Evolutionary conservation across 148 eudicot genomes (phyloP).

Genomic region (Rhododendron ferrugineum): DNA sequence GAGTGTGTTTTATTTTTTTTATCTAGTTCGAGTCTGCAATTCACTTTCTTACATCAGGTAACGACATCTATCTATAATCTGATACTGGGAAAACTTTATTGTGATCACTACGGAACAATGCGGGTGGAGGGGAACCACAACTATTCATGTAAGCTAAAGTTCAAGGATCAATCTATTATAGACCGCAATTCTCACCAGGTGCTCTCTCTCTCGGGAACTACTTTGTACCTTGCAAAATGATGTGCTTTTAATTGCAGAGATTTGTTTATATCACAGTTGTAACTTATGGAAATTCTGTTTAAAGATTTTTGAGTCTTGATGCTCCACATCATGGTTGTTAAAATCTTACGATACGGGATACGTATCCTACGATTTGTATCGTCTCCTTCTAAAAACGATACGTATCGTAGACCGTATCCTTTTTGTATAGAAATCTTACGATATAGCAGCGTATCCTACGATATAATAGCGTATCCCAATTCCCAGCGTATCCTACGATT

Average conservation of each 20-base stretch:
- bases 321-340: too few species aligned
- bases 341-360: too few species aligned
- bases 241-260: background rate
- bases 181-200: conserved; percentile 96
- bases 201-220: background rate
- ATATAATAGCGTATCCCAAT: too few species aligned
- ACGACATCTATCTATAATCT: conserved; percentile 91
- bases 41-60: conserved; percentile 38
- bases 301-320: background rate
- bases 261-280: background rate
- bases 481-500: too few species aligned
- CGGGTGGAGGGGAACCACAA: conserved; percentile 66
- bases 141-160: conserved; percentile 69
- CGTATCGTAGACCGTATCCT: too few species aligned
- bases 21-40: background rate
- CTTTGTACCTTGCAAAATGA: background rate
- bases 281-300: background rate
- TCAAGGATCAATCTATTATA: conserved; percentile 89
- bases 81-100: conserved; percentile 77
- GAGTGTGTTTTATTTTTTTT: background rate
- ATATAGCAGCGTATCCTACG: too few species aligned
- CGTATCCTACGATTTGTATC: too few species aligned
- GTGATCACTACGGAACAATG: conserved; percentile 95
- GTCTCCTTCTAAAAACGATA: too few species aligned
- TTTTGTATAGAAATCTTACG: too few species aligned